Base-by-base conservation (phyloP, 768 basidiomycete genomes). In the Boletus subcaerulescens region DNA sequence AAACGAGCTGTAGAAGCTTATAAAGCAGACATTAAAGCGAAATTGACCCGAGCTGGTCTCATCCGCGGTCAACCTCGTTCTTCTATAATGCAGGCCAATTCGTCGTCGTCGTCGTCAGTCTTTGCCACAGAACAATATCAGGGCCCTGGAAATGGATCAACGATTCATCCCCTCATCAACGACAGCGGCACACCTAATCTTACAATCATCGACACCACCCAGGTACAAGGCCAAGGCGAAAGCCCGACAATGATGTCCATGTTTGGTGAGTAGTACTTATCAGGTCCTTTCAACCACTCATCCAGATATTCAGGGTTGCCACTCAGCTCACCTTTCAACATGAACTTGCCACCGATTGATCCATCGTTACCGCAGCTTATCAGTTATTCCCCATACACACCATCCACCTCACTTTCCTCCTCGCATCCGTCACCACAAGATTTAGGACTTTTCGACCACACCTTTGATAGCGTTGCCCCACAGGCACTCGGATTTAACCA, bases 1-100 rank as follows among this genome's bases (percentile, higher is more conserved):
- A 92, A 92, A 72, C 83, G 85, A 59, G 82, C 82, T 9, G 89
- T 91, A 45, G 87, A 91, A 62, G 80, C 78, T 45, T 92, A 91
- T 78, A 91, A 91, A 71, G 88, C 87, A 18, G 80, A 83, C 56
- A 92, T 93, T 71, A 93, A 91, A 71, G 82, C 86, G 32, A 86
- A 91, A 65, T 78, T 92, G 52, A 85, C 86, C 40, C 77, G 83
- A 58, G 84, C 84, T 42, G 89, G 89, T 57, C 81, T 90, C 65
- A 91, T 92, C 61, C 86, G 90, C 33, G 90, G 90, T 40, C 89
- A 91, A 65, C 90, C 89, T 14, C 84, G 88, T 20, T 74, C 85
- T 45, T 78, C 81, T 53, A 74, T 80, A 54, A 62, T 78, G 50
- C 73, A 76, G 58, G 70, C 76, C 43, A 56, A 64, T 0, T 60